Percentiles rank a stretch among this genome's conserved stretches.
These are phyloP conservation scores for Oxyria digyna DNA, from an alignment of 148 eudicot genomes.

Conservation along the genomic window DNA sequence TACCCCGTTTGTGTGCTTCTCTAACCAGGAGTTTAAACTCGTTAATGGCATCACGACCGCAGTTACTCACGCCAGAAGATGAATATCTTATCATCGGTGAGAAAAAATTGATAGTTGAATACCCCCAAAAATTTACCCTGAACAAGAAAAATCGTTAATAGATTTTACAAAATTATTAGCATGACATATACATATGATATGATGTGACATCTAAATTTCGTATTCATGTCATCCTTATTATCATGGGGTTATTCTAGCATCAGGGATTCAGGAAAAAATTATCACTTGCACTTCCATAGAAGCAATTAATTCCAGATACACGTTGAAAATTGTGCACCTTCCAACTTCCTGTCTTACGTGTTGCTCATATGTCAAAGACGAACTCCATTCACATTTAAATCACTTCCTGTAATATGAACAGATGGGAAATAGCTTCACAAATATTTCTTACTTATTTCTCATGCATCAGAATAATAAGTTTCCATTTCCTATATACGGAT, in stretches of 20 bases:
- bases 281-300: neutral
- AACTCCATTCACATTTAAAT: neutral
- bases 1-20: slow-evolving; percentile 94
- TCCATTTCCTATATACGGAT: neutral
- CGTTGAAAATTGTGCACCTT: neutral
- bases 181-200: neutral
- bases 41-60: slow-evolving; percentile 75
- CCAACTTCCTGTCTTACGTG: neutral
- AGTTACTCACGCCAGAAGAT: slow-evolving; percentile 46
- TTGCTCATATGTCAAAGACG: neutral
- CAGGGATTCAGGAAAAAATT: neutral
- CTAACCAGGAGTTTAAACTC: slow-evolving; percentile 89
- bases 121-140: slow-evolving; percentile 99
- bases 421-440: neutral
- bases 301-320: neutral
- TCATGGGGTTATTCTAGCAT: neutral
- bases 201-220: neutral
- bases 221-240: neutral
- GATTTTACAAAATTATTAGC: neutral
- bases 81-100: slow-evolving; percentile 97
- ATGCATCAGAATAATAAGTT: neutral
- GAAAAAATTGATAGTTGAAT: slow-evolving; percentile 81
- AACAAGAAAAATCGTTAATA: neutral
- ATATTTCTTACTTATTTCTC: neutral
- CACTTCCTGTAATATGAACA: neutral